Evolutionary conservation across 1,284 basidiomycete genomes (phyloP).

Genomic region (Pyrrhoderma lamaoense): DNA sequence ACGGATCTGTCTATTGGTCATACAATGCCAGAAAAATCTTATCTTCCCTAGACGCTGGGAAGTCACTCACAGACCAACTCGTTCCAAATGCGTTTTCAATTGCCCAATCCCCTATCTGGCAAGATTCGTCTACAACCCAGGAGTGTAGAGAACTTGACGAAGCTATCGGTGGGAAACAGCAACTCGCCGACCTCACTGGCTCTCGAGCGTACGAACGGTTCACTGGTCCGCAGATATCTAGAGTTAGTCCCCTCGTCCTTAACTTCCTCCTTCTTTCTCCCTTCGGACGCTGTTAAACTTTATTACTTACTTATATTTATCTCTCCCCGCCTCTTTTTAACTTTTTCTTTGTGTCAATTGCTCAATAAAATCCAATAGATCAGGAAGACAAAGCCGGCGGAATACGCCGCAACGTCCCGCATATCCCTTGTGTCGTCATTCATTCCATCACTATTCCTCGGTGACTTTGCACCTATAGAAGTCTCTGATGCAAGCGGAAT

Average conservation of each 20-base stretch:
- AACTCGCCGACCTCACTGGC: conserved; percentile 70
- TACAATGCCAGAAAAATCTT: conserved; percentile 47
- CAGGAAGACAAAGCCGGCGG: conserved; percentile 47
- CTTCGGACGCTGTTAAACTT: not conserved
- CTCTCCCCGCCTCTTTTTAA: not conserved
- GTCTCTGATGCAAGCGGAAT: conserved; percentile 85
- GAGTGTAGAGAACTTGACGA: conserved; percentile 70
- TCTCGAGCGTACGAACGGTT: conserved; percentile 85
- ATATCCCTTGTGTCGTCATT: conserved; percentile 83
- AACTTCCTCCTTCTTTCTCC: not conserved
- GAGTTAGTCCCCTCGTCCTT: conserved; percentile 40
- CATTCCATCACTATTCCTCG: conserved; percentile 73
- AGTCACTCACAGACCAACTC: conserved; percentile 49
- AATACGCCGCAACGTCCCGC: conserved; percentile 59
- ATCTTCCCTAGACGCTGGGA: conserved; percentile 42
- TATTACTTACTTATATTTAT: not conserved
- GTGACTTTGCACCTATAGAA: conserved; percentile 62
- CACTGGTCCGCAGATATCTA: conserved; percentile 80
- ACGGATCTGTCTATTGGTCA: conserved; percentile 87
- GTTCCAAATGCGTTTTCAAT: conserved; percentile 63
- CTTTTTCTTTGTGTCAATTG: not conserved
- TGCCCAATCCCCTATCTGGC: conserved; percentile 79
- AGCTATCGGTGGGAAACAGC: conserved; percentile 60
- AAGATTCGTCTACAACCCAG: conserved; percentile 77
- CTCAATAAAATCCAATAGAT: conserved; percentile 35